Evolutionary conservation across 2,329 filamentous ascomycete species (phyloP).

Genomic region (Scedosporium dehoogii): DNA sequence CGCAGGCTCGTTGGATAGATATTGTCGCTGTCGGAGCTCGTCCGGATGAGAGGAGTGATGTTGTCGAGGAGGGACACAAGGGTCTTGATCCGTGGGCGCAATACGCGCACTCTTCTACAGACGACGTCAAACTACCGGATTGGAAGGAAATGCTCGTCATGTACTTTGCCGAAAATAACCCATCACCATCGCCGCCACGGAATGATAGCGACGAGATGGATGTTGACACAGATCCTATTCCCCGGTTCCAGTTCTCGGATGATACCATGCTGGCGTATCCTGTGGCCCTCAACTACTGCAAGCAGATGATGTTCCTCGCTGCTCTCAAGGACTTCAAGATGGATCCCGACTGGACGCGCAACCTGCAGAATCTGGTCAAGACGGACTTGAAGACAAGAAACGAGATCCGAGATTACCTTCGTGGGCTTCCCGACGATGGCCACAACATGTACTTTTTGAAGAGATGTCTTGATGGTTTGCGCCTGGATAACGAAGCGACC

Average conservation of each 20-base stretch:
- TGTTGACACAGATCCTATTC: slow-evolving; percentile 8
- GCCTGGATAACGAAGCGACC: slow-evolving; percentile 29
- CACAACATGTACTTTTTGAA: slow-evolving; percentile 33
- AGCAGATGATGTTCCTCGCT: slow-evolving; percentile 39
- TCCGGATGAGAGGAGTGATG: slow-evolving; percentile 63
- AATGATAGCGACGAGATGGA: slow-evolving; percentile 24
- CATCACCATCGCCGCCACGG: slow-evolving; percentile 7
- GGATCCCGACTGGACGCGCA: slow-evolving; percentile 76
- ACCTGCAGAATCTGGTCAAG: slow-evolving; percentile 61
- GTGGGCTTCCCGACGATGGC: slow-evolving; percentile 20
- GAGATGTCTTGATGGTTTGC: slow-evolving; percentile 48
- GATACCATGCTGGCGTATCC: slow-evolving; percentile 47
- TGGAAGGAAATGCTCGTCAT: slow-evolving; percentile 40
- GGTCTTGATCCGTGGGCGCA: slow-evolving; percentile 64
- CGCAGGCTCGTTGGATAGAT: slow-evolving; percentile 78
- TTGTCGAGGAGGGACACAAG: slow-evolving; percentile 80
- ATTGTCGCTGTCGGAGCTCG: slow-evolving; percentile 66
- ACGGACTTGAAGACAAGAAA: slow-evolving; percentile 58
- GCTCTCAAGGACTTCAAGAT: slow-evolving; percentile 41
- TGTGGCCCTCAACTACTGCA: slow-evolving; percentile 60
- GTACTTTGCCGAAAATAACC: slow-evolving; percentile 31
- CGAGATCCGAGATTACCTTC: slow-evolving; percentile 45
- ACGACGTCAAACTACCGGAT: slow-evolving; percentile 29
- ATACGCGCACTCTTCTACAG: slow-evolving; percentile 30
- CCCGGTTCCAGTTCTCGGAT: slow-evolving; percentile 33